Conservation (phyloP, 257 asterid species). For the Euphrasia confusa region DNA sequence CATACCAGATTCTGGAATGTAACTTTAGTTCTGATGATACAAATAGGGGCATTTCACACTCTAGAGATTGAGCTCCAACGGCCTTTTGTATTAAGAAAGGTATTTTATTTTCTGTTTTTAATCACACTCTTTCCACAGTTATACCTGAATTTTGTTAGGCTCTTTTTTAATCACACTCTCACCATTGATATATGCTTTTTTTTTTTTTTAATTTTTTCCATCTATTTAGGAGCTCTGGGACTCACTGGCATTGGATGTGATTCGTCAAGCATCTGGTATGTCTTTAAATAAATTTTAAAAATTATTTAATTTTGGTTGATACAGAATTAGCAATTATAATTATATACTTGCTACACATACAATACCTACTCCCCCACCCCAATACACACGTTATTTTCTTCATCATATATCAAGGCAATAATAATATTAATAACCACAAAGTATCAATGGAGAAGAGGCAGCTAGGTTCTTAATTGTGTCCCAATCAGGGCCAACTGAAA, state of each 20-base stretch:
- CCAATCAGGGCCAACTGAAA: slow-evolving; percentile 2
- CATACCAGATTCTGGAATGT: slow-evolving; percentile 18
- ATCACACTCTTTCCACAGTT: not conserved
- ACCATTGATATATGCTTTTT: too few species aligned
- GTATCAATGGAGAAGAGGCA: not conserved
- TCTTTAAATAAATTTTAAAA: slow-evolving; percentile 3
- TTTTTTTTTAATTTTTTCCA: slow-evolving; percentile 17
- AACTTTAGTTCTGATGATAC: slow-evolving; percentile 27
- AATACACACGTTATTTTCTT: too few species aligned
- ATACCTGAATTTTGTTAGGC: not conserved
- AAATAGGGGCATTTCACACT: slow-evolving; percentile 99
- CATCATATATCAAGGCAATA: too few species aligned
- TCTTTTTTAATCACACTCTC: not conserved
- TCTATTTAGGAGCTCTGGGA: slow-evolving; percentile 77
- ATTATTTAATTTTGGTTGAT: not conserved
- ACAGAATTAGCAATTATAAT: not conserved
- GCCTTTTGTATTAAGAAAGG: slow-evolving; percentile 90
- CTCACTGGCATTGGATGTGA: slow-evolving; percentile 70
- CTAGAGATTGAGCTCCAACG: slow-evolving; percentile 85
- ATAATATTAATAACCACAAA: too few species aligned
- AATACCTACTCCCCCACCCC: not conserved
- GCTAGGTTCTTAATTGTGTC: not conserved
- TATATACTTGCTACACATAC: not conserved
- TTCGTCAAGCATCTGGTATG: slow-evolving; percentile 80
- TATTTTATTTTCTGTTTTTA: slow-evolving; percentile 17